Evolutionary conservation across 495 filamentous ascomycete genomes (phyloP), one percentile per base, ranked within the genome.

Genomic region (Pseudotulostoma volvatum): DNA sequence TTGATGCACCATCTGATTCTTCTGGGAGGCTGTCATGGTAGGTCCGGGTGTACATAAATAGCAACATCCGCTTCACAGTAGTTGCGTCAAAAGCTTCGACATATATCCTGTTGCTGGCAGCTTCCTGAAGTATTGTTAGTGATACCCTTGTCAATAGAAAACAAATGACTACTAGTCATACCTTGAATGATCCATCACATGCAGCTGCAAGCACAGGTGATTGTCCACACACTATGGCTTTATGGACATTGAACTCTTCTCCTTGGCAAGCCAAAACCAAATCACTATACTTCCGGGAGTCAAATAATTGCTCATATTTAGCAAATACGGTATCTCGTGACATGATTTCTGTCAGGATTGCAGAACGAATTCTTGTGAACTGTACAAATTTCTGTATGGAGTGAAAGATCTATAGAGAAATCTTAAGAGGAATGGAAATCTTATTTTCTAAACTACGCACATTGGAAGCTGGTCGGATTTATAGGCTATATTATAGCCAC

Each of bases 251-350:
- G 15, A 40, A 33, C 11, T 7, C 20, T 32, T 40, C 4, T 9
- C 31, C 38, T 7, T 40, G 30, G 9, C 38, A 40, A 16, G 19
- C 14, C 18, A 40, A 14, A 11, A 32, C 33, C 38, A 40, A 33
- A 11, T 40, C 38, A 34, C 14, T 40, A 5, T 40, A 40, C 4
- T 40, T 20, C 2, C 11, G 2, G 13, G 28, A 5, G 14, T n/a
- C n/a, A n/a, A n/a, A n/a, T n/a, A n/a, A n/a, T n/a, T n/a, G n/a
- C n/a, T n/a, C n/a, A n/a, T n/a, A n/a, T n/a, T n/a, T n/a, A n/a
- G n/a, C n/a, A n/a, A n/a, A n/a, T n/a, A n/a, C n/a, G n/a, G n/a
- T n/a, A n/a, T n/a, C n/a, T n/a, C n/a, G n/a, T n/a, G n/a, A n/a
- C n/a, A n/a, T n/a, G n/a, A n/a, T n/a, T n/a, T n/a, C n/a, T n/a